Evolutionary conservation across 2,329 filamentous ascomycete genomes (phyloP), one percentile per base, ranked within the genome.

Genomic region (Xylaria polymorpha): DNA sequence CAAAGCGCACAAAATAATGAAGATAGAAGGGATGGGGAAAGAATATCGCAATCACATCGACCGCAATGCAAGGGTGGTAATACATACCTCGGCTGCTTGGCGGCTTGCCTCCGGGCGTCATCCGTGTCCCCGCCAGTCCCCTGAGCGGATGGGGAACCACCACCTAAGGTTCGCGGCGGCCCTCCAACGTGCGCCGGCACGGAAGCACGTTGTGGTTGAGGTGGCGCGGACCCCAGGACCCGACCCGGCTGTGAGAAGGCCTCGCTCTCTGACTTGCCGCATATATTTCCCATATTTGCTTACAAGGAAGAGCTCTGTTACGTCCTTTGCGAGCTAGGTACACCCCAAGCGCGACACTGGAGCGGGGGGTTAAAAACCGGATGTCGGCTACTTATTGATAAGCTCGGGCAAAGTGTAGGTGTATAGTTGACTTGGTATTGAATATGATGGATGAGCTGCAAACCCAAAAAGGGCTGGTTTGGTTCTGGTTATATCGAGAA

Each of bases 81-180:
- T 53, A 71, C 89, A 78, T 80, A 97, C 94, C 90, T 97, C 92
- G 69, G 94, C 94, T 61, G 94, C 94, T 89, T 87, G 0, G 93
- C 94, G 4, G 94, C 94, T 69, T 89, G 92, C 64, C 84, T 85
- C 67, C 91, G 86, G 41, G 93, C 91, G 78, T 94, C 90, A 22
- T 84, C 83, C 2, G 69, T 73, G 48, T 72, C 70, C 39, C 63
- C 48, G 46, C 74, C 69, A 39, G 39, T 56, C 43, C 22, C 63
- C 59, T 60, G 68, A 25, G 60, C 35, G 4, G 64, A n/a, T 6
- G 69, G 39, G n/a, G 39, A 20, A 8, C 78, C 77, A 51, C 86
- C 86, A 22, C 92, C 92, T 50, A 96, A 81, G 2, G 90, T 91
- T 70, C 92, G 85, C 9, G 84, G 87, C 67, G 84, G 87, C 0